Conservation (phyloP, 2,329 filamentous ascomycete species). For the Aspergillus caelatus region DNA sequence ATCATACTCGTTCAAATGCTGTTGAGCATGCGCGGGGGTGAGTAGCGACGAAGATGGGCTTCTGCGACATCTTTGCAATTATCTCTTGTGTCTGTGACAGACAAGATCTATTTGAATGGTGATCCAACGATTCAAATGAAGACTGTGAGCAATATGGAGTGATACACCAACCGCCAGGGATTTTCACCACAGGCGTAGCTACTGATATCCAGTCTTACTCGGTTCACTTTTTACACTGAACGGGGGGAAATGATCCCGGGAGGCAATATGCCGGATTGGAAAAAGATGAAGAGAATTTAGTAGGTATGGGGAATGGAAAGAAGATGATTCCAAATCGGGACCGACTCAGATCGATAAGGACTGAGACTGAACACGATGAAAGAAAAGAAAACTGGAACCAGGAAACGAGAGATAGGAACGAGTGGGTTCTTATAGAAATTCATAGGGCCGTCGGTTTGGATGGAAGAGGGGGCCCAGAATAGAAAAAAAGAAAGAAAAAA, state of each 20-base stretch:
- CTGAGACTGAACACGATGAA: background rate
- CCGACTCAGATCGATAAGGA: background rate
- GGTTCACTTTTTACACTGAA: background rate
- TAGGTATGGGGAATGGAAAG: background rate
- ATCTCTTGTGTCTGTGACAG: background rate
- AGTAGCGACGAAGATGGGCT: constrained; percentile 88
- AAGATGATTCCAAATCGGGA: background rate
- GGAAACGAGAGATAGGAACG: background rate
- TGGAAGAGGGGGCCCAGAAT: background rate
- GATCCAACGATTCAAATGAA: background rate
- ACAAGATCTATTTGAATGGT: background rate
- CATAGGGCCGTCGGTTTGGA: background rate
- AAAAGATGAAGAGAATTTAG: background rate
- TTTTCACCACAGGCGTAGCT: constrained; percentile 25
- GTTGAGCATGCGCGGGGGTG: constrained; percentile 95
- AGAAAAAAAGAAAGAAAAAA: background rate
- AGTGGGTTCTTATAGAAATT: background rate
- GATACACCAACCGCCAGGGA: constrained; percentile 25
- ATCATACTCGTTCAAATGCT: constrained; percentile 85
- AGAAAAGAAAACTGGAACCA: no score
- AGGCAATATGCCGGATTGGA: background rate
- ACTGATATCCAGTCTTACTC: constrained; percentile 11
- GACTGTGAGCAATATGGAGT: background rate
- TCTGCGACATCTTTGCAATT: constrained; percentile 65
- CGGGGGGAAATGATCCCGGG: background rate